A percentile compares a stretch with the other conserved stretches of the same genome.
phyloP scores from a whole-genome alignment of 2,329 filamentous ascomycete genomes.

The Colletotrichum limetticola region DNA sequence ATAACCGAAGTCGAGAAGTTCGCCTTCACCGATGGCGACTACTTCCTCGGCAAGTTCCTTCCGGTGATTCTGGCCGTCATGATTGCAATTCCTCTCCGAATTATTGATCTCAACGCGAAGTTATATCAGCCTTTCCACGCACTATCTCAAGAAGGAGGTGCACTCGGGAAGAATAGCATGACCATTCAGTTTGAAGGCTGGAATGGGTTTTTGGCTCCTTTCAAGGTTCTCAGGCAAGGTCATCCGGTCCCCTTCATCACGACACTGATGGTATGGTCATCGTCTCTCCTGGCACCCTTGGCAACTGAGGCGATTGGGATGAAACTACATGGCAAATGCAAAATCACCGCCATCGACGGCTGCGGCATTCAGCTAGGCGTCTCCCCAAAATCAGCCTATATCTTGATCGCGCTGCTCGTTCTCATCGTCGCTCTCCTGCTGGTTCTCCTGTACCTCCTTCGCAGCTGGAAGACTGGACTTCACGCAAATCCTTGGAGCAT shows the following conservation, averaged over 20 bases:
- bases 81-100: slow-evolving; percentile 51
- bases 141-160: slow-evolving; percentile 49
- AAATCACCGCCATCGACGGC: slow-evolving; percentile 39
- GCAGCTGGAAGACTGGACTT: slow-evolving; percentile 51
- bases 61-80: slow-evolving; percentile 52
- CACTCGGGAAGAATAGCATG: slow-evolving; percentile 52
- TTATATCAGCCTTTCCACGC: slow-evolving; percentile 57
- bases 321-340: slow-evolving; percentile 49
- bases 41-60: slow-evolving; percentile 55
- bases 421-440: slow-evolving; percentile 44
- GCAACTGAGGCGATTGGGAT: slow-evolving; percentile 53
- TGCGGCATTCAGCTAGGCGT: slow-evolving; percentile 51
- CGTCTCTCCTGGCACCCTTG: slow-evolving; percentile 50
- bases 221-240: slow-evolving; percentile 46
- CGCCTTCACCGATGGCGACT: slow-evolving; percentile 41
- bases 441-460: slow-evolving; percentile 42
- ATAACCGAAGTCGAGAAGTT: slow-evolving; percentile 39
- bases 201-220: slow-evolving; percentile 47
- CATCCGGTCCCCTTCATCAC: slow-evolving; percentile 51
- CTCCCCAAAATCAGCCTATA: slow-evolving; percentile 43
- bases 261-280: slow-evolving; percentile 46
- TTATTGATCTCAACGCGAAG: slow-evolving; percentile 52
- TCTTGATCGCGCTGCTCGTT: slow-evolving; percentile 45
- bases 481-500: slow-evolving; percentile 54
- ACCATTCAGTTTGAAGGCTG: slow-evolving; percentile 53